phyloP scores from a whole-genome alignment of 495 filamentous ascomycete genomes.

The Thozetella sp. region DNA sequence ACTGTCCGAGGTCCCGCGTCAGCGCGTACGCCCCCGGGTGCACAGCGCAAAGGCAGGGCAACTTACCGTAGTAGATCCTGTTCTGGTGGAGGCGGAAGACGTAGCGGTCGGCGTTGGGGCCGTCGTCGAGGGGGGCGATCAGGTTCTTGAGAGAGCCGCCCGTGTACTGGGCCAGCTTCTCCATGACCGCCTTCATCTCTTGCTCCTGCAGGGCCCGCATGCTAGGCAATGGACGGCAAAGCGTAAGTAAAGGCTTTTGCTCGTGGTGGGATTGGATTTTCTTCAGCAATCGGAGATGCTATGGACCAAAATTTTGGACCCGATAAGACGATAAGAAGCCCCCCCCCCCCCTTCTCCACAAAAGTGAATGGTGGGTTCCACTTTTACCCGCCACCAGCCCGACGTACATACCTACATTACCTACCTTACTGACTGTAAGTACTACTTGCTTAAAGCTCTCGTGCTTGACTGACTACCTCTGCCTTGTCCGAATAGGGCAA shows the following conservation, averaged over 20 bases:
- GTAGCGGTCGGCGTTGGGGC: slow-evolving; percentile 65
- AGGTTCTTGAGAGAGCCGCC: slow-evolving; percentile 78
- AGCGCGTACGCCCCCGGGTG: background rate
- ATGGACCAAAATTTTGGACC: too few relatives aligned
- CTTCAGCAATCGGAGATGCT: background rate
- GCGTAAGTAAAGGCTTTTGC: background rate
- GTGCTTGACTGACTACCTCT: too few relatives aligned
- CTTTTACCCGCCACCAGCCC: slow-evolving; percentile 20
- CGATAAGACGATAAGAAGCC: too few relatives aligned
- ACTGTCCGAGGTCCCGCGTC: slow-evolving; percentile 42
- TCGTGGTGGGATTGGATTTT: background rate
- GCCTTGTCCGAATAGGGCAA: too few relatives aligned
- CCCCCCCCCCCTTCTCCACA: too few relatives aligned
- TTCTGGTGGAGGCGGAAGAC: slow-evolving; percentile 80
- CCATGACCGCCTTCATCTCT: slow-evolving; percentile 74
- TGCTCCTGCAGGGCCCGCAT: slow-evolving; percentile 78
- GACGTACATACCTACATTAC: too few relatives aligned
- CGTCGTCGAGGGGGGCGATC: slow-evolving; percentile 70
- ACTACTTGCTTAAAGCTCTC: too few relatives aligned
- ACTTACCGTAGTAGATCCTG: background rate
- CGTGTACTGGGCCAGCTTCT: slow-evolving; percentile 84
- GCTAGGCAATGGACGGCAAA: slow-evolving; percentile 10
- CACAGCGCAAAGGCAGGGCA: background rate
- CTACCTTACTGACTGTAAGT: too few relatives aligned
- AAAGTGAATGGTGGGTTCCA: slow-evolving; percentile 11